Evolutionary conservation across 441 rosid species (phyloP), one percentile per base, ranked within the genome.

Genomic region (Populus hybrid): DNA sequence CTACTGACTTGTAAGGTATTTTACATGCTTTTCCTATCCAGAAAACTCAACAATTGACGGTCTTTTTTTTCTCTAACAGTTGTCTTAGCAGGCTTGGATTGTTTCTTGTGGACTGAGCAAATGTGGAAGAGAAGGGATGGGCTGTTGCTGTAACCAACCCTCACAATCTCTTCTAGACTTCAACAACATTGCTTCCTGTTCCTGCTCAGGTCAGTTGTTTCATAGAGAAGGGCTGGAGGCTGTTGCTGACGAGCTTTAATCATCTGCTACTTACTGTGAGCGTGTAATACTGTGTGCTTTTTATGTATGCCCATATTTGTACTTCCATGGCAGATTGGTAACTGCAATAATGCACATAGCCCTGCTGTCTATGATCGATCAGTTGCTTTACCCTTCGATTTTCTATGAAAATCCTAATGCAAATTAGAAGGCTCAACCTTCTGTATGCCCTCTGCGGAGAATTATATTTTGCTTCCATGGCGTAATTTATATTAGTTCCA

Each of bases 251-350:
- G 72, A 30, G 72, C 70, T 67, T 28, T 24, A 74, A 72, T 77
- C 75, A 50, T 42, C 81, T 65, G 24, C 66, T 73, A 80, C 59
- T 67, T 69, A 54, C 30, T 35, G 72, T 77, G 78, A 81, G 72
- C 83, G 38, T 84, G 82, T 79, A 79, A 78, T 79, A 74, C 80
- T 9, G 5, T 81, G 79, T 78, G 70, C 73, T 70, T 75, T 70
- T 78, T 69, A 81, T 81, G 75, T 76, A 74, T 78, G 78, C 54
- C 50, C 69, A 64, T 74, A 34, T 74, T 40, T 68, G 73, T 57
- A 70, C 77, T 67, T 63, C 76, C 32, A 69, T 76, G 59, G 78
- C 79, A 78, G 74, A 78, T 74, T 63, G 68, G 63, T 76, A 23
- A 75, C 42, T 81, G 80, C 80, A 76, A 61, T 77, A 68, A 80